Conservation (phyloP, 2,329 filamentous ascomycete species). For the Verticillium dahliae region DNA sequence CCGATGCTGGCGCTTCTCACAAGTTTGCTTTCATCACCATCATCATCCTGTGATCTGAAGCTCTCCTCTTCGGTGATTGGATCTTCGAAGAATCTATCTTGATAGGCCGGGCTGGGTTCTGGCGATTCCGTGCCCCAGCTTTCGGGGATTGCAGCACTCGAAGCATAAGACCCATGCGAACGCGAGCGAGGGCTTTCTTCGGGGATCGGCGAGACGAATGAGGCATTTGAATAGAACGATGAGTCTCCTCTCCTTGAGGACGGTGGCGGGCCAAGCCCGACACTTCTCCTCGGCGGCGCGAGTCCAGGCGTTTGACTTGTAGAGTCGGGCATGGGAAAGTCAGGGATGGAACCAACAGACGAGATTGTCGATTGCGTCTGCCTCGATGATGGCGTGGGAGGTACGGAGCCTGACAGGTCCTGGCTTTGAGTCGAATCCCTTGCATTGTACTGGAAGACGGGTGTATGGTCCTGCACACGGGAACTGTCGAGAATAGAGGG, state of each 20-base stretch:
- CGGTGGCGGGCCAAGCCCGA: conserved; percentile 53
- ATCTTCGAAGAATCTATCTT: conserved; percentile 41
- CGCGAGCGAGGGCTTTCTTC: conserved; percentile 58
- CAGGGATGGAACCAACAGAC: conserved; percentile 51
- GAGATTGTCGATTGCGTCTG: conserved; percentile 48
- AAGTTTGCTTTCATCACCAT: conserved; percentile 48
- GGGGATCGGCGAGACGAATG: conserved; percentile 68
- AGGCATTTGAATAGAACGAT: conserved; percentile 59
- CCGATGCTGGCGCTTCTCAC: conserved; percentile 57
- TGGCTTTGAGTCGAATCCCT: conserved; percentile 28
- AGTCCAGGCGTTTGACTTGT: conserved; percentile 14
- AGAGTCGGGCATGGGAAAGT: conserved; percentile 43
- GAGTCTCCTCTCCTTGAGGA: conserved; percentile 54
- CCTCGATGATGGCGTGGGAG: conserved; percentile 40
- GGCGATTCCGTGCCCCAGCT: conserved; percentile 53
- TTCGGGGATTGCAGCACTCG: conserved; percentile 65
- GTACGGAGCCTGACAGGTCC: conserved; percentile 27
- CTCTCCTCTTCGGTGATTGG: conserved; percentile 36
- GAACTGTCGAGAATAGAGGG: conserved; percentile 53
- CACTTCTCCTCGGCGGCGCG: conserved; percentile 37
- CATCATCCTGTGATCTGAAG: conserved; percentile 31
- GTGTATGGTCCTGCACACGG: conserved; percentile 47
- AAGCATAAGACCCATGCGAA: conserved; percentile 61
- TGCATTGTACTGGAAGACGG: conserved; percentile 40
- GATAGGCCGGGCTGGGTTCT: conserved; percentile 34